phyloP scores from a whole-genome alignment of 2,329 filamentous ascomycete genomes.

The Aspergillus fijiensis region DNA sequence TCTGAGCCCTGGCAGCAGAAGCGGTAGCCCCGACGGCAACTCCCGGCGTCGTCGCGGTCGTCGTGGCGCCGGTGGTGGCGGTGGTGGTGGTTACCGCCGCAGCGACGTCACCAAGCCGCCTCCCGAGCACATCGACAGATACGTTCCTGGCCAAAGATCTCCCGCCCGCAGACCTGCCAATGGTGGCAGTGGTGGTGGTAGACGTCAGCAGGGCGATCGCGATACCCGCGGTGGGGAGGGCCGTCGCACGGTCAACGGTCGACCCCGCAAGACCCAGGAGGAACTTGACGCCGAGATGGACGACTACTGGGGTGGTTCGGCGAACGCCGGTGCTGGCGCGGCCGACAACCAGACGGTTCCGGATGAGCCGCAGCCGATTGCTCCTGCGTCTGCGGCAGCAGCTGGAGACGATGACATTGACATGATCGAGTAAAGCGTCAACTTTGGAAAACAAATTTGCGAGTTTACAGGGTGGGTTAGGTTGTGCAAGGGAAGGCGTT shows the following conservation, averaged over 20 bases:
- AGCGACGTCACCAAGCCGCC: conserved; percentile 55
- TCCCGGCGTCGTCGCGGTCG: conserved; percentile 45
- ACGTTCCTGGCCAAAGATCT: conserved; percentile 63
- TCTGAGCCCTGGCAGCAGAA: conserved; percentile 41
- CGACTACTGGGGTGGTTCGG: conserved; percentile 74
- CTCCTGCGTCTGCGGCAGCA: conserved; percentile 34
- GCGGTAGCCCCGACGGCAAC: conserved; percentile 31
- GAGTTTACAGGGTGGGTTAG: too few species aligned
- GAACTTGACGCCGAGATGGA: conserved; percentile 97
- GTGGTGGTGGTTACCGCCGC: conserved; percentile 48
- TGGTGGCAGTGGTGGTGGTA: conserved; percentile 22
- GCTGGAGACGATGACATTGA: conserved; percentile 60
- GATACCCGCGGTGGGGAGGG: conserved; percentile 26
- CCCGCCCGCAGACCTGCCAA: conserved; percentile 46
- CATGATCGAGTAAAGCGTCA: conserved; percentile 62
- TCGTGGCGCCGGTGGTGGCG: conserved; percentile 34
- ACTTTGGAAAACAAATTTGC: background rate
- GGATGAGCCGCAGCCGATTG: conserved; percentile 25
- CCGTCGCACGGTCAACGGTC: conserved; percentile 50
- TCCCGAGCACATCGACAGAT: conserved; percentile 72
- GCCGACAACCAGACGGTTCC: conserved; percentile 35
- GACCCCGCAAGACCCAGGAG: conserved; percentile 81
- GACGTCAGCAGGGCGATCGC: conserved; percentile 42
- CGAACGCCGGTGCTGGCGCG: conserved; percentile 39
- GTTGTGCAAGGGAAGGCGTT: too few species aligned